Base-by-base conservation (phyloP, 2,329 filamentous ascomycete species). In the Nectriaceae sp. region DNA sequence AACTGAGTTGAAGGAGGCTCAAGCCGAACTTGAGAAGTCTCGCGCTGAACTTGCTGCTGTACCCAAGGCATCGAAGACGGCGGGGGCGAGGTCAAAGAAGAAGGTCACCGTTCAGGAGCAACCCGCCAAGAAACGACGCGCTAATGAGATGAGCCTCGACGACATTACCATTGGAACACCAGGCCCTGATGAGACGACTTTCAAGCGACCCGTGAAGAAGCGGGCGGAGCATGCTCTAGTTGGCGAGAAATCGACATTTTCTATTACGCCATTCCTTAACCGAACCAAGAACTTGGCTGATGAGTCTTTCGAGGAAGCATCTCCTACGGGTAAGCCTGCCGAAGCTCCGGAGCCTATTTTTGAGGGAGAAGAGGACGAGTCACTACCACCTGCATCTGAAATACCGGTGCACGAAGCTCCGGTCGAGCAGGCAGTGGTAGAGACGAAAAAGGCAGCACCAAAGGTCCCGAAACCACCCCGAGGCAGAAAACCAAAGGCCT, bases 211-310 rank as follows among this genome's bases (percentile, higher is more conserved):
- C 50, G 88, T 85, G 68, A 85, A 84, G 65, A 74, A 77, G 46
- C 78, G 74, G 40, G 67, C 74, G 21, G 80, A 84, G 1, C 72
- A 83, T 46, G 59, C 70, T 2, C 46, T 63, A 11, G 75, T 88
- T 4, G 90, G 89, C 22, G 90, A 96, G 64, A 97, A 96, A 69
- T 97, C 92, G 1, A 85, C 81, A 3, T 97, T 97, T 69, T 96
- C 91, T 4, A 90, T 97, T 55, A 97, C 93, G 0, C 93, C 93
- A 0, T 97, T 96, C 74, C 76, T 97, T 52, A 96, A 92, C 68
- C 84, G 87, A 42, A 86, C 83, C 21, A 84, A 79, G 68, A 75
- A 76, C 54, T 72, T 86, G 13, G 53, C 63, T 11, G 74, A 76
- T 18, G 68, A 69, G 1, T 66, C 67, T 3, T 51, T 57, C 4